Conservation (phyloP, 495 filamentous ascomycete species). For the Lophium mytilinum region DNA sequence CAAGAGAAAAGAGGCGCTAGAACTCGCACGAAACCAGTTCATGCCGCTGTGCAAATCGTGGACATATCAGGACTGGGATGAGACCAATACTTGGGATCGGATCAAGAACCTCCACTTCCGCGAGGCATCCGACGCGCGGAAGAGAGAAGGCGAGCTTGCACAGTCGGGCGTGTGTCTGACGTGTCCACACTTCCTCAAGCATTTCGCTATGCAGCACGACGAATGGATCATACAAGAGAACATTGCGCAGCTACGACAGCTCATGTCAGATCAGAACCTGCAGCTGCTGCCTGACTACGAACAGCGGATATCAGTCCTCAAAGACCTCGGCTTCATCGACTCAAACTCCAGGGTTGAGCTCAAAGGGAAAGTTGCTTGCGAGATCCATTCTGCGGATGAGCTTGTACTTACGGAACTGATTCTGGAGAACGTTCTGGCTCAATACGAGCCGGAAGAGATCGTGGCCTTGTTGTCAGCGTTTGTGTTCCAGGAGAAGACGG, state of each 20-base stretch:
- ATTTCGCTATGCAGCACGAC: constrained; percentile 90
- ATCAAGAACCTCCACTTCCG: constrained; percentile 72
- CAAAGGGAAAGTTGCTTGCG: constrained; percentile 97
- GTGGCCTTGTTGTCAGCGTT: constrained; percentile 89
- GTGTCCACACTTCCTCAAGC: constrained; percentile 74
- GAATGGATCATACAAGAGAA: constrained; percentile 91
- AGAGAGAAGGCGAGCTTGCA: constrained; percentile 49
- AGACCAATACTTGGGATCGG: constrained; percentile 63
- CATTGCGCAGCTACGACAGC: constrained; percentile 70
- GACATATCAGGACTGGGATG: constrained; percentile 68
- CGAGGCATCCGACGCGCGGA: constrained; percentile 62
- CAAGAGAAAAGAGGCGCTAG: constrained; percentile 30
- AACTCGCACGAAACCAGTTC: constrained; percentile 53
- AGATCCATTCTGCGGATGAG: constrained; percentile 96
- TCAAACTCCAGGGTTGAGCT: constrained; percentile 73
- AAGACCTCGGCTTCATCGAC: constrained; percentile 86
- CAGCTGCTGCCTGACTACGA: constrained; percentile 97
- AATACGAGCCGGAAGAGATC: constrained; percentile 94
- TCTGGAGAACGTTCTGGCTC: constrained; percentile 89
- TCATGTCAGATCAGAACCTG: constrained; percentile 93
- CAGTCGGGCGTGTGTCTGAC: constrained; percentile 50
- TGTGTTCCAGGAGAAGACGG: constrained; percentile 98
- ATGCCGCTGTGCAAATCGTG: constrained; percentile 57
- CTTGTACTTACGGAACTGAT: constrained; percentile 95
- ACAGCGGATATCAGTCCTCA: constrained; percentile 83